These are phyloP conservation scores for Tetrapisispora arboricola DNA, from an alignment of 805 yeast species.

Conservation along the genomic window DNA sequence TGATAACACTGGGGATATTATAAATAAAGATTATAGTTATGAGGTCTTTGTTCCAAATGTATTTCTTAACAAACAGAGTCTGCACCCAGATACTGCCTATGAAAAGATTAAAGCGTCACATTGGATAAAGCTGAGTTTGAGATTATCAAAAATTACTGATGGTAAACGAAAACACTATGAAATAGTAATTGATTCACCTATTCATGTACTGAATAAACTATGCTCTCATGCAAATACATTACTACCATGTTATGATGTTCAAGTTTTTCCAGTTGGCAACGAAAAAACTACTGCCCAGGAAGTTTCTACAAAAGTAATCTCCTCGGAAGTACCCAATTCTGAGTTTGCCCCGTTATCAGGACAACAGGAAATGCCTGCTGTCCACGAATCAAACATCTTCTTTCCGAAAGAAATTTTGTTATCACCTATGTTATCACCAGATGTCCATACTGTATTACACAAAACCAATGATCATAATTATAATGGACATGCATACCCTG, in stretches of 20 bases:
- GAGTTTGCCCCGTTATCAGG: background rate
- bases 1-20: constrained; percentile 42
- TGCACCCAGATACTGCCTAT: constrained; percentile 82
- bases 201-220: constrained; percentile 63
- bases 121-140: constrained; percentile 84
- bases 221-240: constrained; percentile 77
- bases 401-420: constrained; percentile 31
- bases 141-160: constrained; percentile 61
- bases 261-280: constrained; percentile 3
- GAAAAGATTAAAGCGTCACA: constrained; percentile 80
- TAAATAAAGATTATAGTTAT: constrained; percentile 74
- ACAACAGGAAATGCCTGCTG: constrained; percentile 3
- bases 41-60: constrained; percentile 74
- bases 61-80: constrained; percentile 42
- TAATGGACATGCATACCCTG: background rate
- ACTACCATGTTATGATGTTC: constrained; percentile 56
- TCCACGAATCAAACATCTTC: constrained; percentile 31
- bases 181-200: constrained; percentile 89
- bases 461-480: background rate
- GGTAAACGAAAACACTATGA: constrained; percentile 84
- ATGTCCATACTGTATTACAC: constrained; percentile 8
- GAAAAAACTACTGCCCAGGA: background rate
- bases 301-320: too few species aligned
- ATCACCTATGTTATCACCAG: constrained; percentile 46
- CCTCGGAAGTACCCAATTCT: too few species aligned